phyloP scores from a whole-genome alignment of 2,329 filamentous ascomycete genomes.

The Calonectria pauciramosa region DNA sequence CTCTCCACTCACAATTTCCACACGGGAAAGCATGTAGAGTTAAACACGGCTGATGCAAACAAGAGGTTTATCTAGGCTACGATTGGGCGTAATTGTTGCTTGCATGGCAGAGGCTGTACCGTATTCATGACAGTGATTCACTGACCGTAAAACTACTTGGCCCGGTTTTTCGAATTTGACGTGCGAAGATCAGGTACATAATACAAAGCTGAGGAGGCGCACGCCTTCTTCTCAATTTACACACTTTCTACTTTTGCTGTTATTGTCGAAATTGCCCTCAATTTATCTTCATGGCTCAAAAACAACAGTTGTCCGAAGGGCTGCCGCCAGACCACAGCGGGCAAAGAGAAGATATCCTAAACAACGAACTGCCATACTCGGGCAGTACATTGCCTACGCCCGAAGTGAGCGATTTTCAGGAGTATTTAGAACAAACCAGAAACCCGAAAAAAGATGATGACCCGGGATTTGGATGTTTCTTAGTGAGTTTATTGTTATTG shows the following conservation, averaged over 20 bases:
- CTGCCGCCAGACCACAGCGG: neutral
- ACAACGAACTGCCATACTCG: neutral
- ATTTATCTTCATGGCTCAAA: neutral
- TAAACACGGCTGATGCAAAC: neutral
- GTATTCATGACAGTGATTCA: neutral
- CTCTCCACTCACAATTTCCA: neutral
- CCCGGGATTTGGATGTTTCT: conserved; percentile 44
- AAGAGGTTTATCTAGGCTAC: neutral
- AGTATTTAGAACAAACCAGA: neutral
- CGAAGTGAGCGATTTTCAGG: neutral
- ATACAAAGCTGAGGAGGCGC: neutral
- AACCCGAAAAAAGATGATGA: conserved; percentile 28
- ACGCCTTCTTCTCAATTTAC: neutral
- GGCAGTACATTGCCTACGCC: too few species aligned
- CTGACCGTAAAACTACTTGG: neutral
- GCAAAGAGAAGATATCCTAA: neutral
- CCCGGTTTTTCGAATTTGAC: neutral
- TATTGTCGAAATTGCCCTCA: neutral
- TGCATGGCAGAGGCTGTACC: neutral
- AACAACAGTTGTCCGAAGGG: neutral
- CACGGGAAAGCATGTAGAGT: neutral
- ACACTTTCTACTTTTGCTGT: neutral
- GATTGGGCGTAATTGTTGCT: neutral
- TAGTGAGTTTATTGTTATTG: conserved; percentile 32
- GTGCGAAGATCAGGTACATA: neutral